These are phyloP conservation scores for Pilaira anomala DNA, from an alignment of 192 early-diverging fungal species.

Conservation along the genomic window DNA sequence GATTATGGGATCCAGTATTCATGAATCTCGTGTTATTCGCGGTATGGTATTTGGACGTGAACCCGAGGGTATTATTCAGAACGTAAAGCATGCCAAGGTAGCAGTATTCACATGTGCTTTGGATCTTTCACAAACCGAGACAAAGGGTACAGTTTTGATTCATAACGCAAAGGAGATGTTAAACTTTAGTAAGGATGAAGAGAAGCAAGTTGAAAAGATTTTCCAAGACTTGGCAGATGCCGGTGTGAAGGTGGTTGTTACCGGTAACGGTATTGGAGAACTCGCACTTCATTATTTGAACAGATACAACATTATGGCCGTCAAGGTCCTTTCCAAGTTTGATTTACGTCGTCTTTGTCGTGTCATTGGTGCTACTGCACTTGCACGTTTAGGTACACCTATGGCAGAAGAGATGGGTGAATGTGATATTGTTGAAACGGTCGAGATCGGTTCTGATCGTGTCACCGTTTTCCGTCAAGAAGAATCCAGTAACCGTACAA, in stretches of 20 bases:
- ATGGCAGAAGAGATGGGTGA: conserved; percentile 96
- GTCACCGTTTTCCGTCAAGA: conserved; percentile 98
- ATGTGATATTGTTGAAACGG: conserved; percentile 94
- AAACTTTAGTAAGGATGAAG: conserved; percentile 94
- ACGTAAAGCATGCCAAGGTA: conserved; percentile 83
- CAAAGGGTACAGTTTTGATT: conserved; percentile 98
- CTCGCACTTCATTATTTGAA: conserved; percentile 94
- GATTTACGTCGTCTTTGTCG: conserved; percentile 93
- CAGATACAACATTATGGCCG: conserved; percentile 84
- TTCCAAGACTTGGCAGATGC: conserved; percentile 89
- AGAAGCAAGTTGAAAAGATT: conserved; percentile 81
- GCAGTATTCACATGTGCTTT: conserved; percentile 93
- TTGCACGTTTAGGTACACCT: conserved; percentile 90
- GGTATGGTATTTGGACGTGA: conserved; percentile 98
- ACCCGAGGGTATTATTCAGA: conserved; percentile 73
- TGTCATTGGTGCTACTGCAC: conserved; percentile 86
- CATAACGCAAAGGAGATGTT: conserved; percentile 96
- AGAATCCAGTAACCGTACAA: conserved; percentile 73
- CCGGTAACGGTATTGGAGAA: conserved; percentile 87
- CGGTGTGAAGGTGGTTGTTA: conserved; percentile 89
- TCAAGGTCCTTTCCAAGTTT: conserved; percentile 93
- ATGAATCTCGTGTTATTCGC: conserved; percentile 84
- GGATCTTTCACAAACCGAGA: conserved; percentile 93
- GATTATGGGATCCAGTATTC: conserved; percentile 87
- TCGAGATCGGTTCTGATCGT: conserved; percentile 96